These are phyloP conservation scores for Mortierella sp. DNA, from an alignment of 371 early-diverging fungal genomes.

Conservation along the genomic window DNA sequence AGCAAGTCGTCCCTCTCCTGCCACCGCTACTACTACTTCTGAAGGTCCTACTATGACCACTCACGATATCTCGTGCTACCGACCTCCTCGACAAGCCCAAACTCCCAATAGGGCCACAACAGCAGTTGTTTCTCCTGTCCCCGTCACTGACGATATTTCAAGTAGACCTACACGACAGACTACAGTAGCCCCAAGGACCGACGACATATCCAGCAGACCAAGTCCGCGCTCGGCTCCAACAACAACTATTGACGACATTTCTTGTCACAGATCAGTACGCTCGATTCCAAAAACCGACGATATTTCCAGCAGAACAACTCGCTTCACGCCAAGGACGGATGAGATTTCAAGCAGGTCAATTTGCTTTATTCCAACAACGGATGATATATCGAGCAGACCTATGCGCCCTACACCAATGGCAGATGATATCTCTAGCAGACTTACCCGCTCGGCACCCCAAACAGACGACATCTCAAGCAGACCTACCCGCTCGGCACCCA, in stretches of 20 bases:
- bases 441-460: not conserved
- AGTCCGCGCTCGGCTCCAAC: not conserved
- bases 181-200: not conserved
- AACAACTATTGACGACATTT: not conserved
- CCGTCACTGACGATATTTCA: not conserved
- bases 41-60: not conserved
- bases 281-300: not conserved
- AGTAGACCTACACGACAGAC: not conserved
- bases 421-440: not conserved
- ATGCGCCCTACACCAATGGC: not conserved
- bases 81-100: not conserved
- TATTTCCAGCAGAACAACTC: not conserved
- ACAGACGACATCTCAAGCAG: not conserved
- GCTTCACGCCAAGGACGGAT: too few species aligned
- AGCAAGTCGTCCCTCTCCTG: not conserved
- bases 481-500: not conserved
- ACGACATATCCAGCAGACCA: too few species aligned
- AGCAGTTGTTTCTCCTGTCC: not conserved
- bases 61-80: slow-evolving; percentile 1
- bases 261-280: not conserved
- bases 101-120: not conserved
- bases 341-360: too few species aligned
- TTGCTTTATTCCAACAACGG: not conserved
- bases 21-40: not conserved
- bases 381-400: not conserved